Percentiles rank a stretch among this genome's conserved stretches.
These are phyloP conservation scores for Alternaria sp. DNA, from an alignment of 2,329 filamentous ascomycete species.

Conservation along the genomic window DNA sequence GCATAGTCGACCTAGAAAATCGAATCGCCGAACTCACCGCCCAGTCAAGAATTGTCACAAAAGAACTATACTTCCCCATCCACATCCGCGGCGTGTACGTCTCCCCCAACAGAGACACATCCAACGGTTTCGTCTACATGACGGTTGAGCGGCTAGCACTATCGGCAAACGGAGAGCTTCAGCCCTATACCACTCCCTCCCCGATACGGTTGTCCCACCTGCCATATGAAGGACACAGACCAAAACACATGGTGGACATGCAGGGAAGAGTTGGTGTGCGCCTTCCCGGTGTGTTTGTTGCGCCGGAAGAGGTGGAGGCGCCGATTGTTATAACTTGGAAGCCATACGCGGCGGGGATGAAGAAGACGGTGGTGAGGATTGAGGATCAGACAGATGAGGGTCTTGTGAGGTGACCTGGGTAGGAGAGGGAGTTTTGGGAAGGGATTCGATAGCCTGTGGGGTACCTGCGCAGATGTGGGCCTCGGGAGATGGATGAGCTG, in stretches of 20 bases:
- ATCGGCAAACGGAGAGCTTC: neutral
- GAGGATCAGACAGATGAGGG: neutral
- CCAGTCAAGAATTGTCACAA: neutral
- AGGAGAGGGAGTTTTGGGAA: neutral
- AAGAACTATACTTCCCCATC: neutral
- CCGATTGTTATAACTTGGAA: neutral
- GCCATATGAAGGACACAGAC: neutral
- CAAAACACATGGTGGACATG: neutral
- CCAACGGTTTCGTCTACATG: neutral
- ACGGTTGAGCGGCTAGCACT: neutral
- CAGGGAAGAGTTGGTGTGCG: neutral
- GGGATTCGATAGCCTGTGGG: neutral
- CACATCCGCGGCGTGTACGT: neutral
- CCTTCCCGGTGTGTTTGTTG: neutral
- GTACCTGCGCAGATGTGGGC: neutral
- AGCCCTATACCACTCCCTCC: neutral
- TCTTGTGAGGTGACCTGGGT: neutral
- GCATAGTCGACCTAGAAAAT: neutral
- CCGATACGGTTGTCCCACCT: neutral
- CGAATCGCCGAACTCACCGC: neutral
- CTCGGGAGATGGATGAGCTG: neutral
- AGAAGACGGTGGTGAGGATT: neutral
- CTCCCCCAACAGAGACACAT: neutral
- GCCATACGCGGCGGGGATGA: neutral
- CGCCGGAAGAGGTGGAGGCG: neutral